These are phyloP conservation scores for Aspergillus japonicus DNA, from an alignment of 2,329 filamentous ascomycete species.

Conservation along the genomic window DNA sequence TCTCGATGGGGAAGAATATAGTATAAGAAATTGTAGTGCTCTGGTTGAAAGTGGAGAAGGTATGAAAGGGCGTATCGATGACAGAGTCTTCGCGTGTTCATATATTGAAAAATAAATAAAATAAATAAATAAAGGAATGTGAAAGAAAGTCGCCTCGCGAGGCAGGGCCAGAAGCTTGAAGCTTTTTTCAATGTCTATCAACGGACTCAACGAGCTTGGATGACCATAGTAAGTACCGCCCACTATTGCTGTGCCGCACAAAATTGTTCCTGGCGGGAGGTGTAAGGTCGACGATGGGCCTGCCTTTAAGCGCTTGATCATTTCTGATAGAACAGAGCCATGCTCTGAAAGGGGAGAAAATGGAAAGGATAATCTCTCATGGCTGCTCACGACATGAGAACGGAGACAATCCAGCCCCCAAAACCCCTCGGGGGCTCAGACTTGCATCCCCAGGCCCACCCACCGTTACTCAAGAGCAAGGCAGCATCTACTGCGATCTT, in stretches of 20 bases:
- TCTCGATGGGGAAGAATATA: slow-evolving; percentile 1
- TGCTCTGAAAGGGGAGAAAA: slow-evolving; percentile 14
- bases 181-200: slow-evolving; percentile 25
- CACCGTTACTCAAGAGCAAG: slow-evolving; percentile 15
- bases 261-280: slow-evolving; percentile 25
- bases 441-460: slow-evolving; percentile 28
- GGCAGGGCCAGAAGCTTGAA: slow-evolving; percentile 32
- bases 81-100: slow-evolving; percentile 24
- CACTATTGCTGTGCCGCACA: slow-evolving; percentile 32
- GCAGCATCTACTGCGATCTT: slow-evolving; percentile 17
- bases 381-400: slow-evolving; percentile 20
- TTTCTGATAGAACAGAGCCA: slow-evolving; percentile 27
- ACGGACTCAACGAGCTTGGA: slow-evolving; percentile 34
- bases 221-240: slow-evolving; percentile 28
- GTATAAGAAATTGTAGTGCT: not conserved
- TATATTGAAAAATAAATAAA: slow-evolving; percentile 19
- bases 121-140: slow-evolving; percentile 16
- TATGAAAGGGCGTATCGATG: slow-evolving; percentile 14
- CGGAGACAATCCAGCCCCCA: slow-evolving; percentile 32
- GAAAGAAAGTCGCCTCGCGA: slow-evolving; percentile 33
- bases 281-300: slow-evolving; percentile 32
- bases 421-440: slow-evolving; percentile 31
- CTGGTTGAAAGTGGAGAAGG: slow-evolving; percentile 2
- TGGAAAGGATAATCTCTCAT: slow-evolving; percentile 13
- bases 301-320: slow-evolving; percentile 40